These are phyloP conservation scores for Arachis monticola DNA, from an alignment of 331 rosid genomes.

Conservation along the genomic window DNA sequence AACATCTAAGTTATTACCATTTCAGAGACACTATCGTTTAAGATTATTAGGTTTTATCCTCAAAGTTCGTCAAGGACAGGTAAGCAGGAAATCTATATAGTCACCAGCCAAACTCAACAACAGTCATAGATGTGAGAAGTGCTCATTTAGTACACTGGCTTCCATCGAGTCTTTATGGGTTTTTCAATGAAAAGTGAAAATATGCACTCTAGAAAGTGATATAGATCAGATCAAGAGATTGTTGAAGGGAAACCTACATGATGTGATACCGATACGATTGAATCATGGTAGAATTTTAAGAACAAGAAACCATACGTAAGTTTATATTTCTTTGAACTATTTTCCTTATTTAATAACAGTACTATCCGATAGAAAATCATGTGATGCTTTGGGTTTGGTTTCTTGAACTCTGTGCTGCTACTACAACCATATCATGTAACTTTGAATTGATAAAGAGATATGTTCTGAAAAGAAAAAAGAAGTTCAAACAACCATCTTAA, in stretches of 20 bases:
- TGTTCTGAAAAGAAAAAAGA: conserved; percentile 1
- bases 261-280: background rate
- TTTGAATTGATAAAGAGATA: conserved; percentile 6
- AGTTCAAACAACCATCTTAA: conserved; percentile 19
- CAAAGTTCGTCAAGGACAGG: background rate
- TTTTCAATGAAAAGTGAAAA: background rate
- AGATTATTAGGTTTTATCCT: background rate
- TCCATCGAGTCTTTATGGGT: background rate
- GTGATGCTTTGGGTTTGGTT: background rate
- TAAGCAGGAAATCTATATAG: background rate
- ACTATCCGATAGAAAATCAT: too few species aligned
- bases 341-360: too few species aligned
- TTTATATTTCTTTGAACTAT: background rate
- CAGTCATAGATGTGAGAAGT: background rate
- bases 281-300: background rate
- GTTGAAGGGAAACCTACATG: background rate
- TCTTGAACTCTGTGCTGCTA: background rate
- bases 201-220: conserved; percentile 2
- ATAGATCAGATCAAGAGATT: background rate
- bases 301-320: background rate
- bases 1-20: background rate
- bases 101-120: background rate
- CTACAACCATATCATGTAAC: background rate
- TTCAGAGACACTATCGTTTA: background rate
- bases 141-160: background rate